Evolutionary conservation across 164 flowering plant genomes (phyloP), one percentile per base, ranked within the genome.

Genomic region (Cinnamomum micranthum): DNA sequence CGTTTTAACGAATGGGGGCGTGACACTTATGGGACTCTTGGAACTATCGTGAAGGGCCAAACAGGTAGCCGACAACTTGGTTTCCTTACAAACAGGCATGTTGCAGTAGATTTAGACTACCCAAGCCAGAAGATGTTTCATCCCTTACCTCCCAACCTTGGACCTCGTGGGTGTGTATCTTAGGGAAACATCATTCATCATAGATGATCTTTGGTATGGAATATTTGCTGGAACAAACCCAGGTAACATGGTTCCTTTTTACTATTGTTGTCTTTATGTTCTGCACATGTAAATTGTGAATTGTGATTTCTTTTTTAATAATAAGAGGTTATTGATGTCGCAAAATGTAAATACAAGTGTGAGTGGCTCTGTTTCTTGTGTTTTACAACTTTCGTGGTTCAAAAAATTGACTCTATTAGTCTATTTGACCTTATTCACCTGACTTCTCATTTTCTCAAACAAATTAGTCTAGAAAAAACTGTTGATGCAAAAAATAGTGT

Each of bases 151-250:
- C 28, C 28, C 28, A 27, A 2, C 28, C 28, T 27, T 27, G 28
- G 28, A 27, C 28, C 28, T 2, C 0, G 25, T 24, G 25, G 0
- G 28, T 27, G 28, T 2, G 28, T 27, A 27, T 27, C 28, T 27
- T 27, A 27, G 3, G 28, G 28, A 1, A 2, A 27, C 28, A 27
- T 27, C 28, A 27, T 27, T 27, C 28, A 27, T 27, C 28, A 27
- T 3, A 27, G 28, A 27, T 27, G 28, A 27, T 27, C 28, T 27
- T 27, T 27, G 28, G 3, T 27, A 93, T 80, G 99, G 93, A 58
- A 92, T 94, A 74, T 95, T 92, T 84, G 97, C 99, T 70, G 97
- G 97, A 77, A 92, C 88, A 60, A 93, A 95, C 77, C 98, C 99
- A 89, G 99, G 99, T 95, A 90, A 81, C 69, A 51, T 23, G 73